Percentiles rank a stretch among this genome's conserved stretches.
Conservation (phyloP, 2,329 filamentous ascomycete genomes). For the Fusarium pseudograminearum region DNA sequence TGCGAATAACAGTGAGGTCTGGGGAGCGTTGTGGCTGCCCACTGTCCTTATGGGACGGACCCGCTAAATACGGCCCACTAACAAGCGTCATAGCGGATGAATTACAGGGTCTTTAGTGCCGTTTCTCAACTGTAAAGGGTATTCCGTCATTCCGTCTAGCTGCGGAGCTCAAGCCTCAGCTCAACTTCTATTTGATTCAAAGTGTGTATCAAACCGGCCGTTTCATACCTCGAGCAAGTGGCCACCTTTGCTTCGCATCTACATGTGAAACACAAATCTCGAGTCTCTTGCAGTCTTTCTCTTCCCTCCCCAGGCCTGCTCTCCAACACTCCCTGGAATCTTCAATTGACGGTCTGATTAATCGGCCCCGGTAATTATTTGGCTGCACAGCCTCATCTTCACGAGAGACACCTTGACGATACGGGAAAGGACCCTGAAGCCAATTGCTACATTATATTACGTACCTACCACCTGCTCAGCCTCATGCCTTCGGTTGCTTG, state of each 20-base stretch:
- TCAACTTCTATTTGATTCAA: conserved; percentile 19
- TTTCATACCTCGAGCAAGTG: conserved; percentile 20
- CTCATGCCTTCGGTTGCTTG: conserved; percentile 39
- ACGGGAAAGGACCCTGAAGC: conserved; percentile 27
- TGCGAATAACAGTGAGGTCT: background rate
- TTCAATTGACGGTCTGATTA: conserved; percentile 14
- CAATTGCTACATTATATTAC: conserved; percentile 33
- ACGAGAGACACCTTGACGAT: conserved; percentile 28
- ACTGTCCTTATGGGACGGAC: background rate
- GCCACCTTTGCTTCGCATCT: conserved; percentile 6
- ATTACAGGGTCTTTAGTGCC: conserved; percentile 28
- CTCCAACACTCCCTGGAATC: conserved; percentile 1
- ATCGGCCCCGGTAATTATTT: conserved; percentile 27
- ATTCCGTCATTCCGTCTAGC: conserved; percentile 28
- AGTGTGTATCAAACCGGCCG: conserved; percentile 15
- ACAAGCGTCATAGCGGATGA: conserved; percentile 33
- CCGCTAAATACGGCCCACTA: conserved; percentile 19
- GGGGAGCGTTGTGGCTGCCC: background rate
- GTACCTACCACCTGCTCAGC: conserved; percentile 43
- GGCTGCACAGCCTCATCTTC: conserved; percentile 46
- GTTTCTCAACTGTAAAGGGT: background rate
- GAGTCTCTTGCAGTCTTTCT: conserved; percentile 3
- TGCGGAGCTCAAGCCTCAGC: conserved; percentile 26
- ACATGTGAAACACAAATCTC: conserved; percentile 11
- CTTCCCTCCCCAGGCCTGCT: background rate